Percentiles rank a stretch among this genome's conserved stretches.
phyloP scores from a whole-genome alignment of 768 basidiomycete species.

The Tubosaeta sp. region DNA sequence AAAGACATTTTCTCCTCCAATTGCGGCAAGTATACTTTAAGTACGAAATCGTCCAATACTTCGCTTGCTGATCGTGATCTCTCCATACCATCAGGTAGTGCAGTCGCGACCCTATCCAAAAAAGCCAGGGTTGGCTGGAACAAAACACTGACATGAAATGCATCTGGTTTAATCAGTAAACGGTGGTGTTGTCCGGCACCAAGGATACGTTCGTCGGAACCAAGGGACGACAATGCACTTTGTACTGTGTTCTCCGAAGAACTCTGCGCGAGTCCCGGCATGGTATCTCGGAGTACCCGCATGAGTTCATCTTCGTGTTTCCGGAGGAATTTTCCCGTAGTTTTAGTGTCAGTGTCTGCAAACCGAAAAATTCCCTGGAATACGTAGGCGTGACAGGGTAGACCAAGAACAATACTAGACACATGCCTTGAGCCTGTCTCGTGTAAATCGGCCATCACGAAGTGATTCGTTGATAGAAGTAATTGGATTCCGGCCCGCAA shows the following conservation, averaged over 20 bases:
- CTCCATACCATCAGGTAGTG: slow-evolving; percentile 71
- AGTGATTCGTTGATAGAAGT: slow-evolving; percentile 93
- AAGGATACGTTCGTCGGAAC: slow-evolving; percentile 69
- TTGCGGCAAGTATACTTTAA: slow-evolving; percentile 90
- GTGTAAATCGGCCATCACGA: slow-evolving; percentile 70
- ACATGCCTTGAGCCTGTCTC: slow-evolving; percentile 76
- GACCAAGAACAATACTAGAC: neutral
- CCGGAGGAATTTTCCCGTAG: slow-evolving; percentile 61
- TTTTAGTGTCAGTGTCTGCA: slow-evolving; percentile 80
- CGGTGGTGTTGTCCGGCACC: slow-evolving; percentile 78
- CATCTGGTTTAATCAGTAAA: slow-evolving; percentile 82
- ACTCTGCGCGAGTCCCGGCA: slow-evolving; percentile 87
- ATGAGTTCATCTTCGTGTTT: slow-evolving; percentile 83
- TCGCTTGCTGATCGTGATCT: slow-evolving; percentile 60
- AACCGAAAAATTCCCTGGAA: slow-evolving; percentile 84
- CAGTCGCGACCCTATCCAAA: slow-evolving; percentile 63
- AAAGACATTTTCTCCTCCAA: slow-evolving; percentile 89
- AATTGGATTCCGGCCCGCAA: slow-evolving; percentile 81
- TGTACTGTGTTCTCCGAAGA: slow-evolving; percentile 61
- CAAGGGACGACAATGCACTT: slow-evolving; percentile 51
- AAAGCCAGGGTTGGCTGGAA: slow-evolving; percentile 92
- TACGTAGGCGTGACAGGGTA: neutral
- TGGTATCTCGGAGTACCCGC: slow-evolving; percentile 79
- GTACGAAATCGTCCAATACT: slow-evolving; percentile 88
- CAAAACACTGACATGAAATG: slow-evolving; percentile 91